Evolutionary conservation across 1,284 basidiomycete genomes (phyloP).

Genomic region (Inonotus obliquus): DNA sequence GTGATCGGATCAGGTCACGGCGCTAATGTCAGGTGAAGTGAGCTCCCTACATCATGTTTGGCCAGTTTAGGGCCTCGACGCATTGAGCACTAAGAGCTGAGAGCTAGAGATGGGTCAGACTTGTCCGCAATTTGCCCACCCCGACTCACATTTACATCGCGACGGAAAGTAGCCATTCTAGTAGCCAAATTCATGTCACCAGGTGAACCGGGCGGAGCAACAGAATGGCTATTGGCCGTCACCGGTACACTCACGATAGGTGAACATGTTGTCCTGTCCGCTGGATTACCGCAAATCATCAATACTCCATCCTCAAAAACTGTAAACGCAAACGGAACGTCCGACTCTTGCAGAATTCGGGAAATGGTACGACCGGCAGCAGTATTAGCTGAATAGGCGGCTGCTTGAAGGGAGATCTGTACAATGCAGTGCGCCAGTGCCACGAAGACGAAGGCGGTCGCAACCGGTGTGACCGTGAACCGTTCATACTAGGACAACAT

Average conservation of each 20-base stretch:
- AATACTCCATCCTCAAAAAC: conserved; percentile 6
- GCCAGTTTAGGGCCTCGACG: conserved; percentile 1
- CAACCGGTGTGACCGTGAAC: conserved; percentile 17
- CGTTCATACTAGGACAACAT: conserved; percentile 16
- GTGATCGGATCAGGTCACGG: too few species aligned
- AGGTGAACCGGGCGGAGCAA: neutral
- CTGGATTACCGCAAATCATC: conserved; percentile 5
- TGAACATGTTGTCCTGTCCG: neutral
- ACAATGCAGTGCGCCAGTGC: conserved; percentile 13
- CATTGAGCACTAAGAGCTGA: neutral
- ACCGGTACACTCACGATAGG: conserved; percentile 4
- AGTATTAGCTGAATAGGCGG: neutral
- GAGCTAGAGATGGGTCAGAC: neutral
- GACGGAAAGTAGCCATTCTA: neutral
- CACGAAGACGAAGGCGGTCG: conserved; percentile 11
- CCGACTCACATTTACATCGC: neutral
- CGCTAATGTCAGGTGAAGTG: neutral
- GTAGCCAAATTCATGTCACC: neutral
- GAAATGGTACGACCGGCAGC: neutral
- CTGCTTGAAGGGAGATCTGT: conserved; percentile 13
- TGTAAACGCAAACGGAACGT: conserved; percentile 1
- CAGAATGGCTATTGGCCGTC: neutral
- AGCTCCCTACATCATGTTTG: neutral
- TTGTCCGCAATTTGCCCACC: neutral
- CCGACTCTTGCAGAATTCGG: neutral